Base-by-base conservation (phyloP, 345 rosid species). In the Pistacia integerrima region DNA sequence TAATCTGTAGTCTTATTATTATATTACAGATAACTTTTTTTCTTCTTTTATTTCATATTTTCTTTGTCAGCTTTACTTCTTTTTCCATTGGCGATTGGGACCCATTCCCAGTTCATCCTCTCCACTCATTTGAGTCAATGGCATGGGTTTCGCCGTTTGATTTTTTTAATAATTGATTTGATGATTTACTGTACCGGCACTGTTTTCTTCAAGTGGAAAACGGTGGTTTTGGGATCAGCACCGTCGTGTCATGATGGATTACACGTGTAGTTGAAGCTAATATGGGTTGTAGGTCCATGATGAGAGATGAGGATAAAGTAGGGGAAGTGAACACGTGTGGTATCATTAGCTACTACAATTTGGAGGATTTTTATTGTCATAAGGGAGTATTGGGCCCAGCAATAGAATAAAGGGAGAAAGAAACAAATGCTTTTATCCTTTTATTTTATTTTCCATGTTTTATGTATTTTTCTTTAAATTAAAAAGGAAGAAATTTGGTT, bases 341-440 rank as follows among this genome's bases (percentile, higher is more conserved):
- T 73, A 17, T 4, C 28, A 20, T 46, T 6, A 20, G 80, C 41
- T 28, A 2, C 70, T 63, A 67, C 64, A 76, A 72, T 63, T 76
- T 55, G 69, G 79, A 74, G 46, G 9, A 5, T 41, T 41, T 41
- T 41, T 41, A 41, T 41, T 30, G 33, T 2, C 33, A 30, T 30
- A 30, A 30, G 33, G 33, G 33, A 30, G 2, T 30, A 30, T 30
- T 30, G 33, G 46, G 46, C 46, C 46, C 46, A 8, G 46, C 33
- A 41, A 41, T 6, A 41, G 46, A 41, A 41, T 41, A 41, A 41
- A 41, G 46, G 9, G 0, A 0, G 46, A 41, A 41, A 41, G 46
- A 41, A 41, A 41, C 33, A 30, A 30, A 30, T 41, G 8, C 6
- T 41, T 41, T 5, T 41, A 41, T 5, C 6, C 6, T 41, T 41